Evolutionary conservation across 2,329 filamentous ascomycete genomes (phyloP).

Genomic region (Cryphonectria japonica): DNA sequence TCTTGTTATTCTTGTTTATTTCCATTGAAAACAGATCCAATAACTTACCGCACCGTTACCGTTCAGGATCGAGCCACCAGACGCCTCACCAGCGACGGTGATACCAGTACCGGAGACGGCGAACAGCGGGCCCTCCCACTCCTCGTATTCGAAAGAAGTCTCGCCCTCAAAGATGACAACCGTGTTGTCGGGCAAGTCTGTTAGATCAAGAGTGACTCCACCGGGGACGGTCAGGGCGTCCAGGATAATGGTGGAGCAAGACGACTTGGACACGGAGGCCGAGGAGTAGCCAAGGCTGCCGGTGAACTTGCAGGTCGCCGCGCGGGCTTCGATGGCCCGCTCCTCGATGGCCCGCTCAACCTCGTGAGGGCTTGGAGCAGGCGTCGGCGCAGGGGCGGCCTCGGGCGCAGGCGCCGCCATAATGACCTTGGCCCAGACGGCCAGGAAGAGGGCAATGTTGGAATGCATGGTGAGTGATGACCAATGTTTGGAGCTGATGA

Average conservation of each 20-base stretch:
- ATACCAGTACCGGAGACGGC: slow-evolving; percentile 30
- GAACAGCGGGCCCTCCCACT: slow-evolving; percentile 61
- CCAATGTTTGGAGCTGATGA: too few species aligned
- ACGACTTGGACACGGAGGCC: slow-evolving; percentile 50
- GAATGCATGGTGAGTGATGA: background rate
- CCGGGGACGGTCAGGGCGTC: slow-evolving; percentile 42
- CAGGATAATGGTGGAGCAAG: slow-evolving; percentile 44
- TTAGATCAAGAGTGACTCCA: slow-evolving; percentile 43
- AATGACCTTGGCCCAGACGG: slow-evolving; percentile 10
- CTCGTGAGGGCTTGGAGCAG: slow-evolving; percentile 15
- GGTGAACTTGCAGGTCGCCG: slow-evolving; percentile 56
- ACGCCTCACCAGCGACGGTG: slow-evolving; percentile 35
- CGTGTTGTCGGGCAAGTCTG: slow-evolving; percentile 39
- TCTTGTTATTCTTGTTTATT: background rate
- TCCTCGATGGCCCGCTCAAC: slow-evolving; percentile 23
- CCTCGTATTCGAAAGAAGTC: slow-evolving; percentile 51
- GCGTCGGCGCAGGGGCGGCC: slow-evolving; percentile 20
- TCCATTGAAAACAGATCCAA: too few species aligned
- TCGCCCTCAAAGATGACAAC: slow-evolving; percentile 40
- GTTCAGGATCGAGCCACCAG: slow-evolving; percentile 29
- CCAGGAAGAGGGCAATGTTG: slow-evolving; percentile 5
- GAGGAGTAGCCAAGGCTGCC: slow-evolving; percentile 44
- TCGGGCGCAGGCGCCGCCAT: slow-evolving; percentile 10
- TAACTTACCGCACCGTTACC: slow-evolving; percentile 25
- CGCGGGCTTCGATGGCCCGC: slow-evolving; percentile 22